Percentiles rank a stretch among this genome's conserved stretches.
These are phyloP conservation scores for Colletotrichum abscissum DNA, from an alignment of 2,329 filamentous ascomycete genomes.

Conservation along the genomic window DNA sequence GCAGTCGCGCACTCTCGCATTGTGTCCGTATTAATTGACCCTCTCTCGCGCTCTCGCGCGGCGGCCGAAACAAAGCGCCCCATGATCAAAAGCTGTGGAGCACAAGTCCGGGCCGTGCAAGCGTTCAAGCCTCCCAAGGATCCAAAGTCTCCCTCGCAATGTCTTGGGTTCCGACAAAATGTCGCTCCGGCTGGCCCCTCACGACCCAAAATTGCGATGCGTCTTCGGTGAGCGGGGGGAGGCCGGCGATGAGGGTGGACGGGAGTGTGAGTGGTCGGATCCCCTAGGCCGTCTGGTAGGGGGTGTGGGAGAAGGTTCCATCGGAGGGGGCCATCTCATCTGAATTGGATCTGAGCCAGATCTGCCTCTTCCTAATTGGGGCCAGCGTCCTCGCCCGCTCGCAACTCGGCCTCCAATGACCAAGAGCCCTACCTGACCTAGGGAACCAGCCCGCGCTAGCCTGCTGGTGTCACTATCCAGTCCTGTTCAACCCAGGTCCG, in stretches of 20 bases:
- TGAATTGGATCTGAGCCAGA: constrained; percentile 14
- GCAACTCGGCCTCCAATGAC: neutral
- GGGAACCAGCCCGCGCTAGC: neutral
- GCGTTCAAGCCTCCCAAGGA: neutral
- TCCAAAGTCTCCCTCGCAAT: neutral
- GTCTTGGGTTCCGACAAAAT: neutral
- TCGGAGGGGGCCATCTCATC: constrained; percentile 11
- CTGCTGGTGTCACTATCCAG: neutral
- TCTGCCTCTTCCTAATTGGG: neutral
- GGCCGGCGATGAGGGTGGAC: neutral
- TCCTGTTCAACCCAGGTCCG: neutral
- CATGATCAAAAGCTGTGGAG: neutral
- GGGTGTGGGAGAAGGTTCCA: neutral
- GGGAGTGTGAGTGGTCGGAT: neutral
- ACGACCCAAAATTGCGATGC: neutral
- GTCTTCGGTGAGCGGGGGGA: neutral
- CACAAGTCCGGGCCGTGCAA: neutral
- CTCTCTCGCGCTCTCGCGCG: neutral
- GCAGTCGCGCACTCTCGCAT: neutral
- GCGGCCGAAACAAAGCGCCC: neutral
- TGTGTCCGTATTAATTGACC: neutral
- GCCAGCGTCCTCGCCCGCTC: neutral
- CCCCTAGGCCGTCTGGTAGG: neutral
- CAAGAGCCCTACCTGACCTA: neutral
- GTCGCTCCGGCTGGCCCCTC: neutral